Percentiles rank a stretch among this genome's conserved stretches.
phyloP scores from a whole-genome alignment of 116 monocot genomes.

The Posidonia oceanica region DNA sequence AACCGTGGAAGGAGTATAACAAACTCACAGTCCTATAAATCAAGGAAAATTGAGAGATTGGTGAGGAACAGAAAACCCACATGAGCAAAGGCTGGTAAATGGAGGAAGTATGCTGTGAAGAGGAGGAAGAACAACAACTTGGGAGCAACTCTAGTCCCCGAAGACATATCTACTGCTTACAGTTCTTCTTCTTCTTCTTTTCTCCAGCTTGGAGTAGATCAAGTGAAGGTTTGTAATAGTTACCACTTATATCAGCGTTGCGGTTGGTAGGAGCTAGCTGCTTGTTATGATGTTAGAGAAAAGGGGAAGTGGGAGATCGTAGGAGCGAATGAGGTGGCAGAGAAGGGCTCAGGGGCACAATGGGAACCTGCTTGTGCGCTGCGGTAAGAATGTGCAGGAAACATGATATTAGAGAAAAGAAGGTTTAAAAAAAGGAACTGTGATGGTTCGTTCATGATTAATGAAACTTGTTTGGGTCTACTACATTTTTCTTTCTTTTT shows the following conservation, averaged over 20 bases:
- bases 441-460: no score
- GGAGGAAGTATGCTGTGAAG: constrained; percentile 6
- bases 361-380: background rate
- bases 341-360: background rate
- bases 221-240: background rate
- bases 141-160: constrained; percentile 4
- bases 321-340: background rate
- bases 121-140: constrained; percentile 7
- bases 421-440: no score
- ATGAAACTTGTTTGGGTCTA: no score
- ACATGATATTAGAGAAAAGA: no score
- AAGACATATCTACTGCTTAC: constrained; percentile 18
- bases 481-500: no score
- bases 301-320: background rate
- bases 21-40: constrained; percentile 6
- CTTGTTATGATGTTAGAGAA: no score
- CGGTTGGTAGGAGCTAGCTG: no score
- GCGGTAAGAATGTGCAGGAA: no score
- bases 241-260: no score
- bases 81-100: constrained; percentile 3
- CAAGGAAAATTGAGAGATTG: background rate
- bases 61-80: constrained; percentile 11
- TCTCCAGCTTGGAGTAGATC: no score
- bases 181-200: no score
- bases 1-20: background rate